These are phyloP conservation scores for Aspergillus steynii DNA, from an alignment of 495 filamentous ascomycete species.

Conservation along the genomic window DNA sequence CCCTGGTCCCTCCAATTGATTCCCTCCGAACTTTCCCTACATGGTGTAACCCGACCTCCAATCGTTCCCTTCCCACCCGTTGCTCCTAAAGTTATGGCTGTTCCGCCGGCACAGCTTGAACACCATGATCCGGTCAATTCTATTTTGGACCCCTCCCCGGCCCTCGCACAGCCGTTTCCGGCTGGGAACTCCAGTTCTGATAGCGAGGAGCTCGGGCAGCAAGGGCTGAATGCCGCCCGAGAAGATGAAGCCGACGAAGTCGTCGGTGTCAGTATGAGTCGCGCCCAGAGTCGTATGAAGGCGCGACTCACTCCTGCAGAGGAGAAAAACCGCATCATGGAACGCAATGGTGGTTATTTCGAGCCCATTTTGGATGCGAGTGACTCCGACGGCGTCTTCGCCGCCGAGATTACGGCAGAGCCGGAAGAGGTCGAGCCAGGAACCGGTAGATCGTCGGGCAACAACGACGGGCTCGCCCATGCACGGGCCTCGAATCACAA, in stretches of 20 bases:
- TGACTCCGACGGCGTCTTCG: slow-evolving; percentile 33
- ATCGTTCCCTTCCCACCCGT: background rate
- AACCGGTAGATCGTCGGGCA: background rate
- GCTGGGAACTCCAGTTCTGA: slow-evolving; percentile 33
- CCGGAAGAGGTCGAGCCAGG: slow-evolving; percentile 28
- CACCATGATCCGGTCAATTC: slow-evolving; percentile 10
- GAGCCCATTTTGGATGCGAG: slow-evolving; percentile 33
- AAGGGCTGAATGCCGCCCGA: slow-evolving; percentile 23
- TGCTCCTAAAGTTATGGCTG: slow-evolving; percentile 6
- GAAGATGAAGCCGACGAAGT: slow-evolving; percentile 59
- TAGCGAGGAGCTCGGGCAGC: slow-evolving; percentile 32
- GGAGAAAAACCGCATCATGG: slow-evolving; percentile 72
- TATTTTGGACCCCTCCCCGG: slow-evolving; percentile 1
- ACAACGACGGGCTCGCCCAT: background rate
- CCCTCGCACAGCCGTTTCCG: background rate
- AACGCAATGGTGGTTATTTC: slow-evolving; percentile 57
- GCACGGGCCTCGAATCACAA: slow-evolving; percentile 1
- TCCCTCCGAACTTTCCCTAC: slow-evolving; percentile 5
- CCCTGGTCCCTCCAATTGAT: background rate
- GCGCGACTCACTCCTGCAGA: slow-evolving; percentile 69
- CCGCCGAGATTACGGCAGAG: slow-evolving; percentile 36
- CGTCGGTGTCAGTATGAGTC: slow-evolving; percentile 76
- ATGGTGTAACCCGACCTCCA: slow-evolving; percentile 7
- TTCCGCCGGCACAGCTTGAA: slow-evolving; percentile 1
- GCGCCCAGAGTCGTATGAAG: slow-evolving; percentile 68